Conservation (phyloP, 352 stramenopile genomes). For the Globisporangium emineosum region DNA sequence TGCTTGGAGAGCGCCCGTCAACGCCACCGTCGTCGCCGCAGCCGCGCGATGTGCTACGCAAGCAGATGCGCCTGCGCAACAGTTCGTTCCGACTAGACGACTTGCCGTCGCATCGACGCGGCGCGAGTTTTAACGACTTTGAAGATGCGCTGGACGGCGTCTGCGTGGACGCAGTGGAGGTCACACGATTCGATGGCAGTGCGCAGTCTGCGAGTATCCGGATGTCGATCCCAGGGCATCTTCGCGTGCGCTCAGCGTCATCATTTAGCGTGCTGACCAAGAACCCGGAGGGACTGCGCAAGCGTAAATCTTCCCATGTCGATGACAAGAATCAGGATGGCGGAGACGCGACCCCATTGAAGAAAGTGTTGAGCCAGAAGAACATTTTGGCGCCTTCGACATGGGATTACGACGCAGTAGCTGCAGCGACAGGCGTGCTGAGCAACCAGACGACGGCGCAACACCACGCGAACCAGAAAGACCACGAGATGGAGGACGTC, state of each 20-base stretch:
- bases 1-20: conserved; percentile 40
- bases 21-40: conserved; percentile 80
- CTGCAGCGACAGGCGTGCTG: not conserved
- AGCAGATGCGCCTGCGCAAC: conserved; percentile 55
- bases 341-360: conserved; percentile 31
- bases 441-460: conserved; percentile 15
- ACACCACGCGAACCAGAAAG: conserved; percentile 15
- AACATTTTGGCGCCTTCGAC: conserved; percentile 38
- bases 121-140: conserved; percentile 15
- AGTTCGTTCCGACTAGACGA: conserved; percentile 28
- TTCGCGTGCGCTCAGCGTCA: conserved; percentile 36
- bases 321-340: conserved; percentile 25
- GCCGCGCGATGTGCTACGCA: conserved; percentile 66
- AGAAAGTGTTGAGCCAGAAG: conserved; percentile 68
- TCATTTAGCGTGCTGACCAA: conserved; percentile 61
- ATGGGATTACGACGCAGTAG: conserved; percentile 13
- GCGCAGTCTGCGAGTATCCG: conserved; percentile 21
- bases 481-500: conserved; percentile 55
- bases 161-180: conserved; percentile 63
- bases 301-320: conserved; percentile 73
- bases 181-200: conserved; percentile 32
- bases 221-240: conserved; percentile 56
- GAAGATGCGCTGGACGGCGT: conserved; percentile 20
- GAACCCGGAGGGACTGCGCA: conserved; percentile 65
- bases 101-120: conserved; percentile 16